Evolutionary conservation across 2,329 filamentous ascomycete species (phyloP).

Genomic region (Alternaria conjuncta): DNA sequence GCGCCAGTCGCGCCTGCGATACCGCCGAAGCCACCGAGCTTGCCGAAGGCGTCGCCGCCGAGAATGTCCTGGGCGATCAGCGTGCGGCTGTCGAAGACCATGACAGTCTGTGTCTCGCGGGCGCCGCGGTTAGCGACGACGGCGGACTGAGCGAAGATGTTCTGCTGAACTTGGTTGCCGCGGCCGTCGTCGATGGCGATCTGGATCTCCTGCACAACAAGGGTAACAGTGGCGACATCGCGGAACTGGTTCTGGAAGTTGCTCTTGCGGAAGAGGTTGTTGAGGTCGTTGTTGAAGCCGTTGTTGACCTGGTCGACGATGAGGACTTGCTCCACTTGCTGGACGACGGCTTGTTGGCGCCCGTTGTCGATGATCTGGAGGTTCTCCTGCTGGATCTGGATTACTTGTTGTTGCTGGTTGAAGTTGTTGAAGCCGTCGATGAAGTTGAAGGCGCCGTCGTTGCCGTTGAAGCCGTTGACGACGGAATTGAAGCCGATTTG

Average conservation of each 20-base stretch:
- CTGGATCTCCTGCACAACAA: slow-evolving; percentile 42
- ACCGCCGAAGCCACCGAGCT: slow-evolving; percentile 16
- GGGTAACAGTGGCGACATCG: slow-evolving; percentile 31
- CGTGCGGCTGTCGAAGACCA: slow-evolving; percentile 36
- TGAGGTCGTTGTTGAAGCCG: slow-evolving; percentile 37
- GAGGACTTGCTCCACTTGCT: slow-evolving; percentile 38
- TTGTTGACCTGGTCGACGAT: slow-evolving; percentile 39
- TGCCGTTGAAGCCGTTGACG: slow-evolving; percentile 23
- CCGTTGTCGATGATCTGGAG: slow-evolving; percentile 36
- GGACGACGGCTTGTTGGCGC: slow-evolving; percentile 28
- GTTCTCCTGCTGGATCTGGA: slow-evolving; percentile 38
- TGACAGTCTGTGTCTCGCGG: slow-evolving; percentile 32
- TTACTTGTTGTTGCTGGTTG: slow-evolving; percentile 37
- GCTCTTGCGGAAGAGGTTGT: slow-evolving; percentile 42
- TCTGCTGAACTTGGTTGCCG: slow-evolving; percentile 30
- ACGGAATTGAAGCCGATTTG: slow-evolving; percentile 19
- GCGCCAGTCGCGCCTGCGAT: slow-evolving; percentile 21
- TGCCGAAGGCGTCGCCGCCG: slow-evolving; percentile 20
- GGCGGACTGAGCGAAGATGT: slow-evolving; percentile 37
- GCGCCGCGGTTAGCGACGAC: slow-evolving; percentile 40
- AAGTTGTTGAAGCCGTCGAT: slow-evolving; percentile 40
- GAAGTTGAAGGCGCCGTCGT: slow-evolving; percentile 38
- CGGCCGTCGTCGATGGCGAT: slow-evolving; percentile 32
- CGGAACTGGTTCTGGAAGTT: slow-evolving; percentile 30
- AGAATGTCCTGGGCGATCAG: slow-evolving; percentile 39